Evolutionary conservation across 2,329 filamentous ascomycete genomes (phyloP).

Genomic region (Pleoardoris graminearum): DNA sequence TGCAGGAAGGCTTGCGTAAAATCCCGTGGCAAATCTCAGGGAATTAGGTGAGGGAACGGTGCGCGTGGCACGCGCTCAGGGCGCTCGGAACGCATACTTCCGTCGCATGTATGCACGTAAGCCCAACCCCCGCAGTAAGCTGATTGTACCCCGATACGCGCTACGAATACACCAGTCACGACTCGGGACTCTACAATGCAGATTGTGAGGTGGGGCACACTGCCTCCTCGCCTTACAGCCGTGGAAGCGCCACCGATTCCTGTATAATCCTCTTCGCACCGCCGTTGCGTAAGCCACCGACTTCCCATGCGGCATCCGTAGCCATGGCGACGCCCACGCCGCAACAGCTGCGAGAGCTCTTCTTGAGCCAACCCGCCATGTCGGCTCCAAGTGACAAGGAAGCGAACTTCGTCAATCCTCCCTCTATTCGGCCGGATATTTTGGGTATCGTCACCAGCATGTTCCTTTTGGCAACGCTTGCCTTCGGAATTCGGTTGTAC

Average conservation of each 20-base stretch:
- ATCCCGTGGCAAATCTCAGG: not conserved
- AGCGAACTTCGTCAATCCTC: not conserved
- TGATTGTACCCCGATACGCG: not conserved
- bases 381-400: not conserved
- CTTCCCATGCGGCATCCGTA: not conserved
- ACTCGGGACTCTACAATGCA: not conserved
- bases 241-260: not conserved
- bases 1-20: not conserved
- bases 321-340: not conserved
- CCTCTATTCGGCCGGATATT: not conserved
- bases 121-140: not conserved
- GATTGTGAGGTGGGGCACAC: too few species aligned
- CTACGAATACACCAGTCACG: not conserved
- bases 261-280: not conserved
- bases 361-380: not conserved
- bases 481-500: not conserved
- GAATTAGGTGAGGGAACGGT: not conserved
- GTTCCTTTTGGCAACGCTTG: not conserved
- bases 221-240: too few species aligned
- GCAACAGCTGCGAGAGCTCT: not conserved
- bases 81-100: not conserved
- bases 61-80: not conserved
- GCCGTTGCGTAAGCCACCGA: not conserved
- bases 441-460: not conserved
- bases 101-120: not conserved